phyloP scores from a whole-genome alignment of 2,329 filamentous ascomycete species.

The Chaetomiaceae sp. region DNA sequence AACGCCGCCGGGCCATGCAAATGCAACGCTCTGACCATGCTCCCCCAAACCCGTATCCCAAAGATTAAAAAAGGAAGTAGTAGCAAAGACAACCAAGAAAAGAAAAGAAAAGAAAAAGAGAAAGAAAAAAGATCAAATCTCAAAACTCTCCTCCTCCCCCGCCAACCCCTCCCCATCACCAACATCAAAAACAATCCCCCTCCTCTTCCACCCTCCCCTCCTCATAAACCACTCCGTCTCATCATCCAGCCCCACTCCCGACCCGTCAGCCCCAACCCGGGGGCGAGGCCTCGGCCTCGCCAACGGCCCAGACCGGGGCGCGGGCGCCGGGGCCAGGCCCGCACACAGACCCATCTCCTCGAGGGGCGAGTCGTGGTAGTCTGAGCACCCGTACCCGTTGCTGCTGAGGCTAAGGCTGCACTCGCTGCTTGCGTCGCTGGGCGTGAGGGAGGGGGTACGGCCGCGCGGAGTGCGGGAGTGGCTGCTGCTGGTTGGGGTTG shows the following conservation, averaged over 20 bases:
- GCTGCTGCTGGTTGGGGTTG: slow-evolving; percentile 2
- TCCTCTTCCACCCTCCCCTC: slow-evolving; percentile 35
- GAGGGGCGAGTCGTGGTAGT: background rate
- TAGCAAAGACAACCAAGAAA: background rate
- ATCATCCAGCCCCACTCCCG: slow-evolving; percentile 10
- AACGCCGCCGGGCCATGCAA: too few relatives aligned
- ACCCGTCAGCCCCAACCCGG: background rate
- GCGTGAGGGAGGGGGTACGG: slow-evolving; percentile 16
- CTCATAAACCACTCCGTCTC: slow-evolving; percentile 29
- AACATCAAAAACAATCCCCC: slow-evolving; percentile 33
- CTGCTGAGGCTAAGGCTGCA: slow-evolving; percentile 10
- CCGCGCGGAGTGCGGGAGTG: background rate
- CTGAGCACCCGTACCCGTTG: background rate
- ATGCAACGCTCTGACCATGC: too few relatives aligned
- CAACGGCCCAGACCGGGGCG: too few relatives aligned
- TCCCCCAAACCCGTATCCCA: background rate
- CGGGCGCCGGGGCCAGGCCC: slow-evolving; percentile 10
- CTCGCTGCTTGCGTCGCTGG: slow-evolving; percentile 17
- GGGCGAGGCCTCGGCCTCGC: slow-evolving; percentile 4
- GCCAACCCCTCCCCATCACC: slow-evolving; percentile 17
- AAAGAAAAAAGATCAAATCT: slow-evolving; percentile 11
- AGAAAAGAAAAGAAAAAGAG: slow-evolving; percentile 1
- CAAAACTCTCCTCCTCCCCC: slow-evolving; percentile 27
- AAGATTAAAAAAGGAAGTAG: background rate
- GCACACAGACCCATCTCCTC: background rate